Conservation (phyloP, 1,284 basidiomycete species). For the Ustilago trichophora region DNA sequence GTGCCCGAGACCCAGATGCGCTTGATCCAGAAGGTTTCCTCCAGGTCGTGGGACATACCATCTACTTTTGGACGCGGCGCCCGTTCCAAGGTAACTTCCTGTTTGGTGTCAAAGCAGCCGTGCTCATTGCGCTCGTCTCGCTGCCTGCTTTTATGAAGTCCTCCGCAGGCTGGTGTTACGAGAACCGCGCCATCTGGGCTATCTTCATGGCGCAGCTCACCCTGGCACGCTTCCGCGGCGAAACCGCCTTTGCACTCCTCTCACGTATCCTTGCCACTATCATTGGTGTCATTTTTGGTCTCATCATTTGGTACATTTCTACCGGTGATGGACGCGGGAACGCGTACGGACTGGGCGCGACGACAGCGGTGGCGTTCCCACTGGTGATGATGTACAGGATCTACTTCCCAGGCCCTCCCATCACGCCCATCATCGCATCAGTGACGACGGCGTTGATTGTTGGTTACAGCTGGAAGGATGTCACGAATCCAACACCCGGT, state of each 20-base stretch:
- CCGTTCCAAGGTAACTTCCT: constrained; percentile 68
- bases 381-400: constrained; percentile 71
- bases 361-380: constrained; percentile 77
- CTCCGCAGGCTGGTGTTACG: constrained; percentile 59
- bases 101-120: constrained; percentile 81
- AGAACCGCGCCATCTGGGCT: constrained; percentile 61
- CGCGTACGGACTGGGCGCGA: constrained; percentile 78
- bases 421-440: constrained; percentile 78
- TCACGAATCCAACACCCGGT: constrained; percentile 46
- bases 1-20: constrained; percentile 77
- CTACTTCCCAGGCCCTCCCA: constrained; percentile 78
- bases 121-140: constrained; percentile 71
- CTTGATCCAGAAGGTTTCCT: constrained; percentile 71
- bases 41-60: constrained; percentile 49
- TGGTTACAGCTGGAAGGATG: constrained; percentile 57
- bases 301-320: constrained; percentile 75
- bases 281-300: constrained; percentile 72
- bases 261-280: constrained; percentile 53
- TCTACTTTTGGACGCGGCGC: constrained; percentile 29
- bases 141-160: constrained; percentile 52
- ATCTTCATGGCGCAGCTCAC: constrained; percentile 65
- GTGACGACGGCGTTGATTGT: constrained; percentile 72
- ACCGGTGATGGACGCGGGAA: constrained; percentile 70
- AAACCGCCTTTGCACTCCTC: constrained; percentile 58
- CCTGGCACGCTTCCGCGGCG: constrained; percentile 57